Conservation (phyloP, 345 rosid species). For the Sapria himalayana region DNA sequence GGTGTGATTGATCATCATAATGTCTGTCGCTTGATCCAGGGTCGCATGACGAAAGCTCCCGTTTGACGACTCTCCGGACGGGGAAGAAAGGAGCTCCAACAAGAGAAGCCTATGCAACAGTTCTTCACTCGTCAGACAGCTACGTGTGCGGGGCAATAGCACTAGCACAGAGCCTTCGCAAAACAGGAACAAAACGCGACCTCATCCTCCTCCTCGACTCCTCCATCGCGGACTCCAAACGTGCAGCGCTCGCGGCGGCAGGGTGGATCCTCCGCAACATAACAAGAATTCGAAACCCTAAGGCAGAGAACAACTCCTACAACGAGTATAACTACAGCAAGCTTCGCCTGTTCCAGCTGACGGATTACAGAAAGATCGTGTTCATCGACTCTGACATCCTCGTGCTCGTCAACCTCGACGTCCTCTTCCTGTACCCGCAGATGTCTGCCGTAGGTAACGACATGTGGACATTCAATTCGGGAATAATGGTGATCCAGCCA, state of each 20-base stretch:
- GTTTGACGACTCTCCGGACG: too few relatives aligned
- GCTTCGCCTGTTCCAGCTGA: constrained; percentile 76
- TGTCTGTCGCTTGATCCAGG: too few relatives aligned
- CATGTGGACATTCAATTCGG: constrained; percentile 67
- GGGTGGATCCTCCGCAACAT: constrained; percentile 69
- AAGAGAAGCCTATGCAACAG: constrained; percentile 84
- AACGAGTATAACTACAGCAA: constrained; percentile 91
- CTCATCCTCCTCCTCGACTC: constrained; percentile 60
- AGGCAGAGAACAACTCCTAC: constrained; percentile 37
- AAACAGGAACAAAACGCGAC: constrained; percentile 62
- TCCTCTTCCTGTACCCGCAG: constrained; percentile 67
- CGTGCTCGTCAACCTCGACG: constrained; percentile 53
- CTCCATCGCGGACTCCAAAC: constrained; percentile 49
- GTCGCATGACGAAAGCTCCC: too few relatives aligned
- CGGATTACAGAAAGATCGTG: constrained; percentile 61
- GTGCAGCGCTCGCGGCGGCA: constrained; percentile 34
- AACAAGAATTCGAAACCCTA: constrained; percentile 61
- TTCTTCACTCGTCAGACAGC: constrained; percentile 65
- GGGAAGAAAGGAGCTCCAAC: too few relatives aligned
- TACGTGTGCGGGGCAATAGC: constrained; percentile 89
- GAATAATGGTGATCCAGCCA: constrained; percentile 91
- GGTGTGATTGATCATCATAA: too few relatives aligned
- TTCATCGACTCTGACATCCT: constrained; percentile 81
- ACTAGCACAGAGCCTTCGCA: constrained; percentile 66
- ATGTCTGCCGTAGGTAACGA: constrained; percentile 86